Conservation (phyloP, 1,139 yeast species). For the Candida sanyaensis region DNA sequence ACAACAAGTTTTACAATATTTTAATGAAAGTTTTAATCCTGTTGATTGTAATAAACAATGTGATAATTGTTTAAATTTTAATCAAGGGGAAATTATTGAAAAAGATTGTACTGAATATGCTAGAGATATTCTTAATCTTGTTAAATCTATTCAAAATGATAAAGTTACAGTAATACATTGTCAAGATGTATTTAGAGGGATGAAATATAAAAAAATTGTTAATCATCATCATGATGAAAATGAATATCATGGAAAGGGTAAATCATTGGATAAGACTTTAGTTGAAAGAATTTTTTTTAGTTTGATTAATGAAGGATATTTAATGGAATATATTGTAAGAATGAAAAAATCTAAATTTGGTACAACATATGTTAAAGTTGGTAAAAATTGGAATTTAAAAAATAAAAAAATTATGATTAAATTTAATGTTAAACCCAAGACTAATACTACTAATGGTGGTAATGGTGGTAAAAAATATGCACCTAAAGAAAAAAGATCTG, state of each 20-base stretch:
- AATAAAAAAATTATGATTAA: constrained; percentile 41
- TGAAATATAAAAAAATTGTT: constrained; percentile 60
- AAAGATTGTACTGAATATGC: constrained; percentile 75
- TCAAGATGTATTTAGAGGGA: constrained; percentile 83
- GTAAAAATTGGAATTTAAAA: constrained; percentile 52
- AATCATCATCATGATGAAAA: constrained; percentile 62
- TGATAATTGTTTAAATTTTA: constrained; percentile 73
- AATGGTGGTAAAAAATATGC: constrained; percentile 1
- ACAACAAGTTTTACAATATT: constrained; percentile 83
- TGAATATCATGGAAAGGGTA: constrained; percentile 72
- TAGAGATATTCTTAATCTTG: constrained; percentile 57
- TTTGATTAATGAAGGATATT: constrained; percentile 64
- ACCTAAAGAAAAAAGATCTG: background rate
- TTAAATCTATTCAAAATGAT: constrained; percentile 54
- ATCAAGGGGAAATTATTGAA: constrained; percentile 45
- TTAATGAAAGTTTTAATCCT: constrained; percentile 79
- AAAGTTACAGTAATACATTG: constrained; percentile 78
- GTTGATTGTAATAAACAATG: constrained; percentile 70
- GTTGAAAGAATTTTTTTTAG: constrained; percentile 83
- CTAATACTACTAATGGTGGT: too few species aligned
- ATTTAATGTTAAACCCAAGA: constrained; percentile 19
- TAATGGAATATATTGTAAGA: constrained; percentile 72
- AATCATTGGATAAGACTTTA: constrained; percentile 59
- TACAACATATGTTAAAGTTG: constrained; percentile 66
- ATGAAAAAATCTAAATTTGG: constrained; percentile 67